phyloP scores from a whole-genome alignment of 73 alveolate species.

The Uronychia setigera region DNA sequence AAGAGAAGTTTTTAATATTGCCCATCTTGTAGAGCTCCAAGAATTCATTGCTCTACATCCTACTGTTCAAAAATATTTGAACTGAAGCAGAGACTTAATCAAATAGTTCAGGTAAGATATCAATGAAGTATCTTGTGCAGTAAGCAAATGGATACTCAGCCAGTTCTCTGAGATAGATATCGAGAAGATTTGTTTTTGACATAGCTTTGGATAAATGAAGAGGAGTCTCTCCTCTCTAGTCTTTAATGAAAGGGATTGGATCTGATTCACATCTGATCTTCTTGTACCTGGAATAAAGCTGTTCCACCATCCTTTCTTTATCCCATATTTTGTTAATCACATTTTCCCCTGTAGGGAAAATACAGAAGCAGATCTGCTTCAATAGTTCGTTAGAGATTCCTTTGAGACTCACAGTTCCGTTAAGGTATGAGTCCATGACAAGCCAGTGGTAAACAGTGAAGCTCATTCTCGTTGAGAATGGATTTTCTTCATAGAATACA shows the following conservation, averaged over 20 bases:
- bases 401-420: conserved; percentile 6
- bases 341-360: conserved; percentile 45
- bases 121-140: background rate
- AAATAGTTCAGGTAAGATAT: background rate
- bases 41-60: background rate
- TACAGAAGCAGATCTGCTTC: conserved; percentile 16
- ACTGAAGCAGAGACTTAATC: background rate
- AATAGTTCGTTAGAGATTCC: conserved; percentile 10
- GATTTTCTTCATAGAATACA: background rate
- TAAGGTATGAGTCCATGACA: conserved; percentile 14
- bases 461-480: background rate
- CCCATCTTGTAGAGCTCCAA: background rate
- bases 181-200: background rate
- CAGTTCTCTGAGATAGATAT: background rate
- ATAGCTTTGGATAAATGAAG: background rate
- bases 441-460: conserved; percentile 42
- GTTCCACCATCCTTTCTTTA: conserved; percentile 10
- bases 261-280: background rate
- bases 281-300: conserved; percentile 6
- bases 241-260: conserved; percentile 17
- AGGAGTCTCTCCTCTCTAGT: background rate
- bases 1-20: background rate
- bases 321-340: conserved; percentile 28
- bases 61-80: background rate
- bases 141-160: background rate